Evolutionary conservation across 2,329 filamentous ascomycete genomes (phyloP).

Genomic region (Apiospora saccharicola): DNA sequence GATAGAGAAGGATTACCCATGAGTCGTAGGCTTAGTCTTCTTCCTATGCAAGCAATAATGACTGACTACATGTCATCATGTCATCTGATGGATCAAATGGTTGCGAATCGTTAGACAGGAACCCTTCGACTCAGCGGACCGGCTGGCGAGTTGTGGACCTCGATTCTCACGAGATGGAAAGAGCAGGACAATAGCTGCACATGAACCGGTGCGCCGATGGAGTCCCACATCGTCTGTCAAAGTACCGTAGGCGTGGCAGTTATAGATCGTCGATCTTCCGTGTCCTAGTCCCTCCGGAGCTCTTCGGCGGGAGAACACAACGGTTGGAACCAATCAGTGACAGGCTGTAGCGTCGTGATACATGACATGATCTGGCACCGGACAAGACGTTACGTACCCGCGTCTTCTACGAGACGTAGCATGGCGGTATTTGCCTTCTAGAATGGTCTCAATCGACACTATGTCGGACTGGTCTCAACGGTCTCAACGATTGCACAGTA

Average conservation of each 20-base stretch:
- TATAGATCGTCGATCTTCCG: conserved; percentile 7
- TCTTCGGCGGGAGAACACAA: neutral
- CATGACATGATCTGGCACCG: conserved; percentile 1
- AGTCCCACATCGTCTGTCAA: neutral
- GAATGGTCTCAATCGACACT: neutral
- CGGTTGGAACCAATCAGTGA: neutral
- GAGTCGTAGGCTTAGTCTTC: neutral
- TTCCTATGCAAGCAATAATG: neutral
- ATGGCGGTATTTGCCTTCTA: neutral
- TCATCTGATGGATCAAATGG: neutral
- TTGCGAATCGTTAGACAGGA: neutral
- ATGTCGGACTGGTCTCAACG: neutral
- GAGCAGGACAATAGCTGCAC: neutral
- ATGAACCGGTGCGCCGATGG: neutral
- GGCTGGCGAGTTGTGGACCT: neutral
- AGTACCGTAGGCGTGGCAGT: neutral
- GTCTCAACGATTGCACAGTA: neutral
- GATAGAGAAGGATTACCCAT: neutral
- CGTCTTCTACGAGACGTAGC: neutral
- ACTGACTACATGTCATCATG: neutral
- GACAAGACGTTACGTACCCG: neutral
- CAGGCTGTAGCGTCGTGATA: neutral
- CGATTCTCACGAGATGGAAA: neutral
- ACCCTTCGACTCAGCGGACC: neutral
- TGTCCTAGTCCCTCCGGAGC: neutral